Conservation (phyloP, 2,329 filamentous ascomycete genomes). For the Alternaria ventricosa region DNA sequence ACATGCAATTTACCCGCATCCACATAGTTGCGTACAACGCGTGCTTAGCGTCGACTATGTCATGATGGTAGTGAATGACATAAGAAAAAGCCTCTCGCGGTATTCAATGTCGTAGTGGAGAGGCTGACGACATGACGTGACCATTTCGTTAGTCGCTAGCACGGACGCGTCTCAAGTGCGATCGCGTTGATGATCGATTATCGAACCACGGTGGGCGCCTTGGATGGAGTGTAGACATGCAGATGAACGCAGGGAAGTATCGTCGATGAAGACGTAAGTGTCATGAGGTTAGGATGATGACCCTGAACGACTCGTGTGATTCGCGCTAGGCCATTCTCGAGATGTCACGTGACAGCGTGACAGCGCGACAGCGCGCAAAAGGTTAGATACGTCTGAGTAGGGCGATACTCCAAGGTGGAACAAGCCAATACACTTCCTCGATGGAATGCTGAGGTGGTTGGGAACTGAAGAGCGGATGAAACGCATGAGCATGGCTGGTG, state of each 20-base stretch:
- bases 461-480: neutral
- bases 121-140: neutral
- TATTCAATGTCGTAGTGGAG: neutral
- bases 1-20: neutral
- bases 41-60: neutral
- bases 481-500: neutral
- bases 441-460: neutral
- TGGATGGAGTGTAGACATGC: neutral
- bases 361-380: neutral
- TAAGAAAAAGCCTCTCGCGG: neutral
- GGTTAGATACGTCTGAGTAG: neutral
- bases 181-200: neutral
- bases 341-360: neutral
- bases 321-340: neutral
- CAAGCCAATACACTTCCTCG: neutral
- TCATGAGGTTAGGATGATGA: neutral
- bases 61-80: neutral
- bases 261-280: neutral
- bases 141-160: conserved; percentile 1
- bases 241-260: neutral
- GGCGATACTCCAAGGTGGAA: neutral
- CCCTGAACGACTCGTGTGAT: neutral
- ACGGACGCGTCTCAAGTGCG: neutral
- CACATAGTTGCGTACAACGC: neutral
- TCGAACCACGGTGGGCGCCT: neutral